Conservation (phyloP, 2,329 filamentous ascomycete species). For the Colletotrichum cereale region DNA sequence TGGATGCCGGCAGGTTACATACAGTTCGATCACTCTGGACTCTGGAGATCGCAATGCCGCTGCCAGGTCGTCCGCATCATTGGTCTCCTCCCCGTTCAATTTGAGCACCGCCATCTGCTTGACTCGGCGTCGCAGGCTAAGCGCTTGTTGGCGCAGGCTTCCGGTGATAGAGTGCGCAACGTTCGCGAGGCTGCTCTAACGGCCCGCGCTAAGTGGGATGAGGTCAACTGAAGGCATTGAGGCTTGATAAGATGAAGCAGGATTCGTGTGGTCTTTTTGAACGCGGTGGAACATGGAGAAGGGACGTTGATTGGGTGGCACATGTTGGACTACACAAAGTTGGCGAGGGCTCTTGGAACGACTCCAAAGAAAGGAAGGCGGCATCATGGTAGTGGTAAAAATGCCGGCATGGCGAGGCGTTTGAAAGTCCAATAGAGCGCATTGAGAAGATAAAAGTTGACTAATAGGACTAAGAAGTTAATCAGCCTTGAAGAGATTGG, state of each 20-base stretch:
- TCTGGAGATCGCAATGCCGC: conserved; percentile 51
- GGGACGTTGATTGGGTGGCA: neutral
- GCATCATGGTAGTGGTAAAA: neutral
- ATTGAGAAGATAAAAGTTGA: conserved; percentile 1
- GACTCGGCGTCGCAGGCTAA: conserved; percentile 59
- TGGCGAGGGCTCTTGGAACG: neutral
- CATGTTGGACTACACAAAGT: conserved; percentile 1
- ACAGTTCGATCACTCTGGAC: conserved; percentile 26
- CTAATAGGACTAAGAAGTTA: neutral
- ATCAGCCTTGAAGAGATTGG: neutral
- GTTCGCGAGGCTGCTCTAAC: conserved; percentile 63
- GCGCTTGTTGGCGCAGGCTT: conserved; percentile 62
- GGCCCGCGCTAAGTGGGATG: conserved; percentile 63
- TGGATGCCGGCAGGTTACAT: conserved; percentile 50
- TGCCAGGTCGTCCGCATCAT: conserved; percentile 63
- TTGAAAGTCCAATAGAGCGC: neutral
- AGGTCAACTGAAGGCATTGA: conserved; percentile 44
- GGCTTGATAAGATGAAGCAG: neutral
- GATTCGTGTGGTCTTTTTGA: neutral
- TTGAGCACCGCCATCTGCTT: conserved; percentile 61
- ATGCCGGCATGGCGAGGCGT: conserved; percentile 30
- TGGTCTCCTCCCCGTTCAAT: conserved; percentile 59
- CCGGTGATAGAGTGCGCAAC: conserved; percentile 66
- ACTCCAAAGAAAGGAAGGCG: neutral
- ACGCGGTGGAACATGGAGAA: neutral